Evolutionary conservation across 768 basidiomycete species (phyloP).

Genomic region (Suillus ampliporus): DNA sequence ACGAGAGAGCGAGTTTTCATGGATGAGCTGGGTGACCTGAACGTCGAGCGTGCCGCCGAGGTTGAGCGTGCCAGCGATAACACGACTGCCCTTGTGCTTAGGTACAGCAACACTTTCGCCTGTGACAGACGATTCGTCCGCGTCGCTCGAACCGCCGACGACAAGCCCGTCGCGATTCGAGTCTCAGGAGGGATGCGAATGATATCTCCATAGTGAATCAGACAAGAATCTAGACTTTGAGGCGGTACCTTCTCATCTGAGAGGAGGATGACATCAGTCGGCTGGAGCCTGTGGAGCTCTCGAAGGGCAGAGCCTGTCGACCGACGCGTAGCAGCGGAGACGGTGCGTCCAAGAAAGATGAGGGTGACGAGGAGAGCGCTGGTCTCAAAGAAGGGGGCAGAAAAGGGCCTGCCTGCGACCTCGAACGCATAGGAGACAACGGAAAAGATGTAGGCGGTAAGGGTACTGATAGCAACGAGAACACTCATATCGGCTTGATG

Average conservation of each 20-base stretch:
- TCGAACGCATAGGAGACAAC: conserved; percentile 24
- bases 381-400: no score
- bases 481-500: conserved; percentile 45
- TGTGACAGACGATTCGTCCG: conserved; percentile 51
- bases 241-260: conserved; percentile 35
- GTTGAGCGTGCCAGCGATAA: conserved; percentile 48
- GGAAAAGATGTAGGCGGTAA: conserved; percentile 47
- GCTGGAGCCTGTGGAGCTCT: no score
- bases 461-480: conserved; percentile 45
- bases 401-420: no score
- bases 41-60: conserved; percentile 40
- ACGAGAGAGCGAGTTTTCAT: conserved; percentile 48
- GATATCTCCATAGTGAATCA: conserved; percentile 43
- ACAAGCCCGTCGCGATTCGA: conserved; percentile 44
- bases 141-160: conserved; percentile 38
- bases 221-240: conserved; percentile 21
- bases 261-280: conserved; percentile 34
- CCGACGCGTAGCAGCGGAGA: no score
- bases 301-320: conserved; percentile 8
- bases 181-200: conserved; percentile 42
- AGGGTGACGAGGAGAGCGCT: no score
- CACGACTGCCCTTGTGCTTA: conserved; percentile 38
- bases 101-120: conserved; percentile 46
- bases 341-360: no score
- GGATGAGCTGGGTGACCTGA: conserved; percentile 39